phyloP scores from a whole-genome alignment of 805 yeast species.

The Candida oleophila region DNA sequence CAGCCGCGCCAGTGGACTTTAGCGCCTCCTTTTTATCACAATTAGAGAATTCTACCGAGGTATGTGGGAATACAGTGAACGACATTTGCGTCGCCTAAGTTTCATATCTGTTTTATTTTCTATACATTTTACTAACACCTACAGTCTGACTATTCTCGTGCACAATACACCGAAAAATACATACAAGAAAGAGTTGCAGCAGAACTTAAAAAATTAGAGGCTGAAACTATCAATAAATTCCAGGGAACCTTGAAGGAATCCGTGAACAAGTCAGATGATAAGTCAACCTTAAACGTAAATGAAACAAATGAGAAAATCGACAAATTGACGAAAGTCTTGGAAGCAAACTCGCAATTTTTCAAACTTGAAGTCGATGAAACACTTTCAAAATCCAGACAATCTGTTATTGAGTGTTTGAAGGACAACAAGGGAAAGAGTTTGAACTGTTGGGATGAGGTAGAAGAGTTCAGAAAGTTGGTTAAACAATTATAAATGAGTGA shows the following conservation, averaged over 20 bases:
- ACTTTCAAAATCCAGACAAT: slow-evolving; percentile 45
- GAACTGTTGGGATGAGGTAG: slow-evolving; percentile 81
- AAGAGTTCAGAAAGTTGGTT: slow-evolving; percentile 62
- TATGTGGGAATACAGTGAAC: slow-evolving; percentile 23
- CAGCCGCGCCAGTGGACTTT: slow-evolving; percentile 66
- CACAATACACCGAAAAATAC: slow-evolving; percentile 64
- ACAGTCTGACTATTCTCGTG: slow-evolving; percentile 64
- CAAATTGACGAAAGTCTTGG: slow-evolving; percentile 31
- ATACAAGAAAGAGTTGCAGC: slow-evolving; percentile 64
- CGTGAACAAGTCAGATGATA: slow-evolving; percentile 32
- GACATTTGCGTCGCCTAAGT: no score
- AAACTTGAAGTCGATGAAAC: slow-evolving; percentile 35
- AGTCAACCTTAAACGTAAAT: slow-evolving; percentile 25
- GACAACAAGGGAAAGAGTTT: slow-evolving; percentile 63
- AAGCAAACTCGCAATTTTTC: slow-evolving; percentile 33
- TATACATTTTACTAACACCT: slow-evolving; percentile 4
- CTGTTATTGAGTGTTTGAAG: slow-evolving; percentile 59
- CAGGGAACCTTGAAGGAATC: slow-evolving; percentile 48
- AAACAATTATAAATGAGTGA: slow-evolving; percentile 35
- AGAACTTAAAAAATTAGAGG: slow-evolving; percentile 54
- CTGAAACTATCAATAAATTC: slow-evolving; percentile 50
- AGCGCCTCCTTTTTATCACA: slow-evolving; percentile 62
- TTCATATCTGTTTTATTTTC: no score
- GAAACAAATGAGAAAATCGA: slow-evolving; percentile 41
- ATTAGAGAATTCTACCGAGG: slow-evolving; percentile 59